Evolutionary conservation across 495 filamentous ascomycete species (phyloP).

Genomic region (Viridothelium virens): DNA sequence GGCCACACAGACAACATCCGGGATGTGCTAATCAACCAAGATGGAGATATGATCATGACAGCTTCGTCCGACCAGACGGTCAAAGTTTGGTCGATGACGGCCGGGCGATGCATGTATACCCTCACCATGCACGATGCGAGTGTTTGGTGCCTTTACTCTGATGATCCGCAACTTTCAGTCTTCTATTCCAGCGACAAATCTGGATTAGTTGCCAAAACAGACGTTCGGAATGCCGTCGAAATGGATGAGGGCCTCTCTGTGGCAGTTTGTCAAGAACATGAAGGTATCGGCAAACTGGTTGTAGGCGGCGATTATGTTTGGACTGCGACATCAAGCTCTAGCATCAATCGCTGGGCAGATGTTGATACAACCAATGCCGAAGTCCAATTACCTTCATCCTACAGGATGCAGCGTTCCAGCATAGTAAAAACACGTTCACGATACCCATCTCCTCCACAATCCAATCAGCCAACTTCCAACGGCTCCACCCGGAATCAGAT

Average conservation of each 20-base stretch:
- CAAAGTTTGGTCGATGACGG: conserved; percentile 94
- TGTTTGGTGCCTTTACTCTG: conserved; percentile 91
- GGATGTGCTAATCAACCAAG: conserved; percentile 78
- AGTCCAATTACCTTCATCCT: conserved; percentile 39
- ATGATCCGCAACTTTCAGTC: conserved; percentile 73
- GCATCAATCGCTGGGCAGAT: conserved; percentile 89
- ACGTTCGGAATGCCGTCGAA: conserved; percentile 67
- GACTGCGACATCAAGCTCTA: conserved; percentile 89
- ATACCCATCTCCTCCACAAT: conserved; percentile 23
- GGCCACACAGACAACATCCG: conserved; percentile 97
- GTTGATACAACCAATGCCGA: conserved; percentile 65
- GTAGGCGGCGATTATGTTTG: conserved; percentile 75
- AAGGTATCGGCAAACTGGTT: conserved; percentile 78
- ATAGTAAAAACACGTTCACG: conserved; percentile 25
- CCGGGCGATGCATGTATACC: conserved; percentile 92
- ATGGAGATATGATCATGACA: conserved; percentile 84
- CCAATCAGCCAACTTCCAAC: conserved; percentile 27
- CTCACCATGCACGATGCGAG: conserved; percentile 98
- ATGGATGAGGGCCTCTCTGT: conserved; percentile 85
- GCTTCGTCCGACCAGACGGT: conserved; percentile 94
- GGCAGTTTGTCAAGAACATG: conserved; percentile 83
- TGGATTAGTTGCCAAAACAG: conserved; percentile 88
- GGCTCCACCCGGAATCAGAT: conserved; percentile 54
- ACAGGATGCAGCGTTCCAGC: conserved; percentile 32
- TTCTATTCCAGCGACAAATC: conserved; percentile 93